Percentiles rank a stretch among this genome's conserved stretches.
These are phyloP conservation scores for Candida dubliniensis DNA, from an alignment of 1,139 yeast genomes.

Conservation along the genomic window DNA sequence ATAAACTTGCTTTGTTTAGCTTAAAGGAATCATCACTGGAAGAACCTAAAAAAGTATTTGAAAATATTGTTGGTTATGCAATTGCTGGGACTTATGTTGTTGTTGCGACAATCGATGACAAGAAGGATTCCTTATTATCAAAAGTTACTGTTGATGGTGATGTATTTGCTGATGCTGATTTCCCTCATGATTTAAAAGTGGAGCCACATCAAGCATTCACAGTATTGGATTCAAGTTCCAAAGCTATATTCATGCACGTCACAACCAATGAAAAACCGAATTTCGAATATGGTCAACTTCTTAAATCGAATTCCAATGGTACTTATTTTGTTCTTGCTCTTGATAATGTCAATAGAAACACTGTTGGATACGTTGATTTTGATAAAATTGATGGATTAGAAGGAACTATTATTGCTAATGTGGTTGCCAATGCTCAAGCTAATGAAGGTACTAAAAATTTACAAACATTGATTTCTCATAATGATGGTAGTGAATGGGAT, in stretches of 20 bases:
- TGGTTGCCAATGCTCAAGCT: constrained; percentile 51
- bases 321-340: constrained; percentile 80
- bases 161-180: constrained; percentile 73
- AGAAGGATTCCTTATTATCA: constrained; percentile 52
- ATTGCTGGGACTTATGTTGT: constrained; percentile 60
- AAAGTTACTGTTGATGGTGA: constrained; percentile 81
- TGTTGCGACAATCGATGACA: constrained; percentile 67
- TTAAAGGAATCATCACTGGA: constrained; percentile 29
- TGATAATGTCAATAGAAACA: constrained; percentile 74
- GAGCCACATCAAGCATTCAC: constrained; percentile 80
- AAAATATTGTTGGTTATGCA: constrained; percentile 41
- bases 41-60: constrained; percentile 23
- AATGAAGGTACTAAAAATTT: constrained; percentile 46
- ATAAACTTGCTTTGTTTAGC: constrained; percentile 23
- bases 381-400: constrained; percentile 86
- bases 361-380: constrained; percentile 79
- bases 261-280: constrained; percentile 57
- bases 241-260: constrained; percentile 80
- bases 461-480: constrained; percentile 75
- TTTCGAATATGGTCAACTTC: constrained; percentile 73
- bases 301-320: constrained; percentile 94
- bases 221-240: constrained; percentile 70
- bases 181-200: constrained; percentile 69
- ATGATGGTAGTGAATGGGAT: constrained; percentile 92
- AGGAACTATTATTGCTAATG: constrained; percentile 77